phyloP scores from a whole-genome alignment of 225 moss, liverwort and hornwort species.

The Neckera pumila region DNA sequence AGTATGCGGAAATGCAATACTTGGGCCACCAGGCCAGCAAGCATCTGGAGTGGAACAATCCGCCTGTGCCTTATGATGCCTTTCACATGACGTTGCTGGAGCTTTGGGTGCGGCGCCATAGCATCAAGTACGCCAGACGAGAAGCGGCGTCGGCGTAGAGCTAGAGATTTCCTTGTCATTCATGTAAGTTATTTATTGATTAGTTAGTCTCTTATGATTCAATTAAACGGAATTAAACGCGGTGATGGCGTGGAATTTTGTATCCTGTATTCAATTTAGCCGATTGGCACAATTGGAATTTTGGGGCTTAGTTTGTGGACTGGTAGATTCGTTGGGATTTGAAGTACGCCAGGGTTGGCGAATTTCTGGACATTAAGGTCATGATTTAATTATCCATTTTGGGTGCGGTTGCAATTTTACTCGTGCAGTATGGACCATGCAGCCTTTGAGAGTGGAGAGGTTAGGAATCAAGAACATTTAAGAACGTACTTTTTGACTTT shows the following conservation, averaged over 20 bases:
- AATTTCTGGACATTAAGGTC: not conserved
- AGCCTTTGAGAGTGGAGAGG: not conserved
- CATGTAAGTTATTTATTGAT: not conserved
- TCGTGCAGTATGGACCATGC: not conserved
- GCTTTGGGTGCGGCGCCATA: slow-evolving; percentile 80
- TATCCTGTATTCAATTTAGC: not conserved
- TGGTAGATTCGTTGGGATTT: not conserved
- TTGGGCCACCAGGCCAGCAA: slow-evolving; percentile 54
- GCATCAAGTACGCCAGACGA: slow-evolving; percentile 57
- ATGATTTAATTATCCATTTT: not conserved
- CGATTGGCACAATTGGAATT: not conserved
- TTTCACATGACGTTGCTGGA: slow-evolving; percentile 72
- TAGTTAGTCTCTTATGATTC: not conserved
- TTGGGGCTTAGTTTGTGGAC: not conserved
- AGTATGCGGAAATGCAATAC: slow-evolving; percentile 57
- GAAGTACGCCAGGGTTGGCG: not conserved
- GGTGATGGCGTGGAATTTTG: not conserved
- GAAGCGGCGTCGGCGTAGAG: not conserved
- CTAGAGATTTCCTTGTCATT: not conserved
- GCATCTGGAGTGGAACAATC: slow-evolving; percentile 75
- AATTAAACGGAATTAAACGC: not conserved
- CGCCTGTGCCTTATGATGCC: slow-evolving; percentile 59
- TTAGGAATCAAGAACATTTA: not conserved
- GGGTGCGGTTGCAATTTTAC: not conserved
- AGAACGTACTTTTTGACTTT: not conserved